phyloP scores from a whole-genome alignment of 1,284 basidiomycete genomes.

The Rhodofomes roseus region DNA sequence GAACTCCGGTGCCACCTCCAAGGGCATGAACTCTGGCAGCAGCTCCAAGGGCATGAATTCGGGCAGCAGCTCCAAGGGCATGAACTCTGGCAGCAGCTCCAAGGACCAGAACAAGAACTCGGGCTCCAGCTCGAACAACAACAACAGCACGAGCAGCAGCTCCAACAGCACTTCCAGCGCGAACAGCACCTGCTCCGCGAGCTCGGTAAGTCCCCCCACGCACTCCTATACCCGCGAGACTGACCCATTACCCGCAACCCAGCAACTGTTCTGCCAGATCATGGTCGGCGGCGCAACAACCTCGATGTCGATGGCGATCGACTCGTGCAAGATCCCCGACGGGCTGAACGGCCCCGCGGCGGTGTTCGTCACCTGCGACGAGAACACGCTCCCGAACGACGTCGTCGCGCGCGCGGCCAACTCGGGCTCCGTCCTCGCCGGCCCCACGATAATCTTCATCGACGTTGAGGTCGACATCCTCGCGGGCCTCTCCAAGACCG shows the following conservation, averaged over 20 bases:
- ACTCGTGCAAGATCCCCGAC: constrained; percentile 56
- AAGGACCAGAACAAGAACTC: not conserved
- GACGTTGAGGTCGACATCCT: constrained; percentile 53
- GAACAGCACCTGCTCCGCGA: constrained; percentile 15
- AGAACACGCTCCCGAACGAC: constrained; percentile 61
- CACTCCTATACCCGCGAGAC: not conserved
- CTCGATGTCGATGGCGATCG: constrained; percentile 56
- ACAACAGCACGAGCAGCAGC: not conserved
- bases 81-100: too few species aligned
- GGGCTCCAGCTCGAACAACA: not conserved
- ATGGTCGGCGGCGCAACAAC: constrained; percentile 58
- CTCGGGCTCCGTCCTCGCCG: constrained; percentile 58
- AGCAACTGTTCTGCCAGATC: constrained; percentile 75
- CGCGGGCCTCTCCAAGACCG: constrained; percentile 40
- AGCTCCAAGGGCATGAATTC: too few species aligned
- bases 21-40: too few species aligned
- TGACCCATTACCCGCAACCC: not conserved
- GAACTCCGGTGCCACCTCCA: too few species aligned
- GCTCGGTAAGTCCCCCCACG: constrained; percentile 36
- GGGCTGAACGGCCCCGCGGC: constrained; percentile 70
- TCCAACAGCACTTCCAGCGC: not conserved
- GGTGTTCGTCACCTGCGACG: constrained; percentile 64
- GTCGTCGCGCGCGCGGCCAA: constrained; percentile 49
- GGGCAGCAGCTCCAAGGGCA: too few species aligned
- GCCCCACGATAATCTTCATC: constrained; percentile 68